Base-by-base conservation (phyloP, 495 filamentous ascomycete genomes). In the Friedmanniomyces simplex region DNA sequence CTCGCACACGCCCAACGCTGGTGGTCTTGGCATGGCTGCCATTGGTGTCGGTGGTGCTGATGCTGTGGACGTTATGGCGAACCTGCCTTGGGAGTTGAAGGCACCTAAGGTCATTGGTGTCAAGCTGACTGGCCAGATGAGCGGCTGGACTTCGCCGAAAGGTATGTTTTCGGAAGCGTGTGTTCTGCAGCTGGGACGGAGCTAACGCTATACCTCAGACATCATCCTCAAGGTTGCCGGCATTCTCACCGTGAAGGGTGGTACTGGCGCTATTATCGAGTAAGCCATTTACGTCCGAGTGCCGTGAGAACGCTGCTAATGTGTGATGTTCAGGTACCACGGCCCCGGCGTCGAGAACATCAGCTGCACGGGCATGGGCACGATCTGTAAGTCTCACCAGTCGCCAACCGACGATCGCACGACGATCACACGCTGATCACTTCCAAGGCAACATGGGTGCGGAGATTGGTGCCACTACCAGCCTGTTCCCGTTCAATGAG, bases 11-110 rank as follows among this genome's bases (percentile, higher is more conserved):
- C 94, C 94, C 60, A 98, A 98, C 73, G 93, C 86, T 68, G 93
- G 94, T 79, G 93, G 93, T 81, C 85, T 97, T 62, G 91, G 87
- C 65, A 95, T 91, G 85, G 83, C 80, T 65, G 91, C 93, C 61
- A 95, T 98, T 68, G 93, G 93, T 83, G 93, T 97, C 60, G 93
- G 93, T 78, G 93, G 93, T 80, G 93, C 93, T 70, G 93, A 98
- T 76, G 93, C 93, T 54, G 93, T 98, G 62, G 93, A 98, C 73
- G 93, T 96, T 65, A 96, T 98, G 91, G 94, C 89, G 64, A 87
- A 89, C 74, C 83, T 96, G 57, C 91, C 93, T 34, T 97, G 93
- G 93, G 93, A 98, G 72, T 75, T 98, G 68, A 97, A 97, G 80
- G 93, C 94, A 50, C 93, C 93, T 54, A 96, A 96, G 75, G 78